Evolutionary conservation across 106 monocot genomes (phyloP), one percentile per base, ranked within the genome.

Genomic region (Ottelia alismoides): DNA sequence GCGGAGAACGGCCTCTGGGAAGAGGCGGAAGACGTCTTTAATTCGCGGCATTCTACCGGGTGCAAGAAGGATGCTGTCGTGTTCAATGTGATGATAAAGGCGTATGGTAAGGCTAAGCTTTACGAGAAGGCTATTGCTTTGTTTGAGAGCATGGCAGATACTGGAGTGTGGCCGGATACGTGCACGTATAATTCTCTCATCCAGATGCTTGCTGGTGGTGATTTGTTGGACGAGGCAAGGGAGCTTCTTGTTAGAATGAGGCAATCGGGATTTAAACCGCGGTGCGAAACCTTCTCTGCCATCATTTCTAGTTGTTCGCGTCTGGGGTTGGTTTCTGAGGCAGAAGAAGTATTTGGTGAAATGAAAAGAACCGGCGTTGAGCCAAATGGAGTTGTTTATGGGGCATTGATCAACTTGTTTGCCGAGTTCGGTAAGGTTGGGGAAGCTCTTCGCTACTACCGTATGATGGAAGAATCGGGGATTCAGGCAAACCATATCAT

Each of bases 1-100:
- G 92, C 92, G 1, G 92, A 92, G 31, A 85, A 66, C 58, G 85
- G 76, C 9, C 66, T 73, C 17, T 92, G 85, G 92, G 58, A 69
- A 57, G 82, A 82, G 43, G 92, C 92, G 11, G 92, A 85, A 64
- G 47, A 70, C 51, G 70, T 79, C 21, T 92, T 92, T 62, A 24
- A 45, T 28, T 29, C 50, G 3, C 61, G 63, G 51, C 71, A 67
- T 44, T 60, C 50, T 49, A 21, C 47, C 19, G 63, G 53, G 7
- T 28, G 29, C 2, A 70, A 55, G 51, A 81, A 64, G 64, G 76
- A 79, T 53, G 35, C 65, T 30, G 63, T 66, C 18, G 92, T 82
- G 55, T 85, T 85, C 46, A 92, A 85, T 74, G 85, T 92, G 28
- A 75, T 92, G 81, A 60, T 92, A 43, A 92, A 92, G 60, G 85